These are phyloP conservation scores for Clavispora vitiphila DNA, from an alignment of 805 yeast species.

Conservation along the genomic window DNA sequence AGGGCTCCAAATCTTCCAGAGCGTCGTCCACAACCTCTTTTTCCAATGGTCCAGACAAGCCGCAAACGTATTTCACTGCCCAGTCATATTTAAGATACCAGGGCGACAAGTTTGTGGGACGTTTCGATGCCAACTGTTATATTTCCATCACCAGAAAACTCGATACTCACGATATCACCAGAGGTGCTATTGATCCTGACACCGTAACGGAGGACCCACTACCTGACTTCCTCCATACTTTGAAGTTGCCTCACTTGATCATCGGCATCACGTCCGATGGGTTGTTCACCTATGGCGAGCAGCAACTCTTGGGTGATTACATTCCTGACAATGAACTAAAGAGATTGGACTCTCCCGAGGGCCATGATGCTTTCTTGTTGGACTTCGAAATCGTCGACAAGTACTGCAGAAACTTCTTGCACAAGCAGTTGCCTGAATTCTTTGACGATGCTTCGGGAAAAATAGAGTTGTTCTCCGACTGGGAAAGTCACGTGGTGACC, in stretches of 20 bases:
- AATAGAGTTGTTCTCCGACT: constrained; percentile 40
- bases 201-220: constrained; percentile 28
- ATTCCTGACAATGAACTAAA: constrained; percentile 67
- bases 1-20: constrained; percentile 50
- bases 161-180: constrained; percentile 90
- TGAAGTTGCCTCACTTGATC: constrained; percentile 72
- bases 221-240: constrained; percentile 50
- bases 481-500: constrained; percentile 34
- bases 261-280: constrained; percentile 94
- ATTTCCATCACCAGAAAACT: constrained; percentile 88
- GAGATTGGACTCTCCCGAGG: constrained; percentile 85
- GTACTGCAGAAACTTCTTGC: constrained; percentile 63
- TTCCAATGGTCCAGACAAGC: constrained; percentile 20
- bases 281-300: constrained; percentile 86
- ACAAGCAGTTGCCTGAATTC: constrained; percentile 51
- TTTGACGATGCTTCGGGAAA: constrained; percentile 38
- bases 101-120: constrained; percentile 79
- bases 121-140: constrained; percentile 97
- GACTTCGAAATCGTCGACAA: constrained; percentile 82
- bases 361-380: constrained; percentile 92
- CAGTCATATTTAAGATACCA: constrained; percentile 93
- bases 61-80: constrained; percentile 79
- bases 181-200: constrained; percentile 54
- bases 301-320: constrained; percentile 70
- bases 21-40: constrained; percentile 5